A percentile compares a stretch with the other conserved stretches of the same genome.
Conservation (phyloP, 2,329 filamentous ascomycete species). For the Talaromyces sp. region DNA sequence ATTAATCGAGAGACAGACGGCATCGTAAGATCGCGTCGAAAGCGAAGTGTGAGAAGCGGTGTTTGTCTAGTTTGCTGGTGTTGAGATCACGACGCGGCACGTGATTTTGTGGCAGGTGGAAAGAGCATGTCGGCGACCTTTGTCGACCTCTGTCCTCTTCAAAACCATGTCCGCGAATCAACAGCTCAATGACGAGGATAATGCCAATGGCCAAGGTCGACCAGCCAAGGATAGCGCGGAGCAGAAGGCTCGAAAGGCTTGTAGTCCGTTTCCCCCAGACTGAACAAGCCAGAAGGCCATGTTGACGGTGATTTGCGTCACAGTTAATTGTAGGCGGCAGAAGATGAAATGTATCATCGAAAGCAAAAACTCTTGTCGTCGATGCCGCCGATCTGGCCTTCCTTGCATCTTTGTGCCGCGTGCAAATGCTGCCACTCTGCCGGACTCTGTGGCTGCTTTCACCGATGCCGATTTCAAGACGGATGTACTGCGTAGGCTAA, state of each 20-base stretch:
- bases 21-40: neutral
- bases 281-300: neutral
- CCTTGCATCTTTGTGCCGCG: slow-evolving; percentile 11
- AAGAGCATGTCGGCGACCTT: neutral
- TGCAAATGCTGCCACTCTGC: slow-evolving; percentile 9
- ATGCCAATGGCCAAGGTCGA: neutral
- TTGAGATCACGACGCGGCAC: neutral
- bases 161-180: slow-evolving; percentile 6
- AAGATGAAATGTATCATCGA: slow-evolving; percentile 11
- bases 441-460: neutral
- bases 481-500: slow-evolving; percentile 9
- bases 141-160: neutral
- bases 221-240: slow-evolving; percentile 4
- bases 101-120: neutral
- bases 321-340: slow-evolving; percentile 10
- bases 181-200: slow-evolving; percentile 1
- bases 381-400: slow-evolving; percentile 7
- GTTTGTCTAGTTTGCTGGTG: neutral
- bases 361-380: slow-evolving; percentile 1
- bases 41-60: neutral
- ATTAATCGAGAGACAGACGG: neutral
- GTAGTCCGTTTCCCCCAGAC: slow-evolving; percentile 4
- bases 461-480: slow-evolving; percentile 5
- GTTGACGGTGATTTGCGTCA: neutral
- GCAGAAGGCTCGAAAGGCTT: slow-evolving; percentile 11